Evolutionary conservation across 345 rosid genomes (phyloP).

Genomic region (Salix exigua): DNA sequence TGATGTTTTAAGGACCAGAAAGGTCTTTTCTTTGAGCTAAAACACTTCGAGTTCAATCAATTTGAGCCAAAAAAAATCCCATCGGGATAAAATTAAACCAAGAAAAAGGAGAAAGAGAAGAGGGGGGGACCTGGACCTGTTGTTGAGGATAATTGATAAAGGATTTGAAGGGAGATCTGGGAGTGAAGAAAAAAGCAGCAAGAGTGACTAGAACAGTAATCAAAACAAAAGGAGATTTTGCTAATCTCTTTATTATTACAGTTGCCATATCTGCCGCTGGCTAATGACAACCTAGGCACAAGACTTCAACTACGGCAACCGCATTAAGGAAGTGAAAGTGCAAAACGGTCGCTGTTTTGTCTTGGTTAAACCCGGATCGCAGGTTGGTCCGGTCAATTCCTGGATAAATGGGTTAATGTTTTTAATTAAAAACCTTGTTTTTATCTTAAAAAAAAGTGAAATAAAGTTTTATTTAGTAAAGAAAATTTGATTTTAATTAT

Average conservation of each 20-base stretch:
- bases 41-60: not conserved
- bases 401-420: too few relatives aligned
- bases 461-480: not conserved
- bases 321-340: not conserved
- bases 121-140: constrained; percentile 28
- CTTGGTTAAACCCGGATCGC: not conserved
- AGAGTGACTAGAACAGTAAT: constrained; percentile 42
- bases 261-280: not conserved
- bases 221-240: constrained; percentile 14
- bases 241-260: not conserved
- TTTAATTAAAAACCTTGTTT: too few relatives aligned
- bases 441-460: not conserved
- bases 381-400: too few relatives aligned
- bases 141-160: constrained; percentile 4
- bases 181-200: constrained; percentile 36
- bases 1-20: not conserved
- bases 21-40: not conserved
- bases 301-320: not conserved
- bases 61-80: not conserved
- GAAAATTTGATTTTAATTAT: too few relatives aligned
- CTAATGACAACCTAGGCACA: not conserved
- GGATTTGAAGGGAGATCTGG: constrained; percentile 36
- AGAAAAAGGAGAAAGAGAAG: not conserved
- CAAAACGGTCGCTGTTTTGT: not conserved
- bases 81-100: not conserved